These are phyloP conservation scores for Ceratocystis ficicola DNA, from an alignment of 2,329 filamentous ascomycete species.

Conservation along the genomic window DNA sequence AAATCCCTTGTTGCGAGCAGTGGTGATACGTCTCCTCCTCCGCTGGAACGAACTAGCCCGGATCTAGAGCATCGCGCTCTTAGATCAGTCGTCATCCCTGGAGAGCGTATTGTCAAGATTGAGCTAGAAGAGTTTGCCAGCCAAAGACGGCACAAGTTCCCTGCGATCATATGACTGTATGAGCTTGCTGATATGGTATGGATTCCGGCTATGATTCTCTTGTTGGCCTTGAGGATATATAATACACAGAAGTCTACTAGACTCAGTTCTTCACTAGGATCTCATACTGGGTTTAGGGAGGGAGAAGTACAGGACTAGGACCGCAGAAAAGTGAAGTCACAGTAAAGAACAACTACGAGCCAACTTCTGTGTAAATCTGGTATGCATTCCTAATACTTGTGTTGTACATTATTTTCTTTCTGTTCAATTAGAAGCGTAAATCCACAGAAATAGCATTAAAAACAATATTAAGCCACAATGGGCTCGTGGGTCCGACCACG, in stretches of 20 bases:
- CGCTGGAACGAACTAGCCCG: not conserved
- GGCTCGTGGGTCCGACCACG: slow-evolving; percentile 45
- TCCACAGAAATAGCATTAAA: not conserved
- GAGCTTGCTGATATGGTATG: not conserved
- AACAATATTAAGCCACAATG: slow-evolving; percentile 27
- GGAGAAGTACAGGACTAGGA: not conserved
- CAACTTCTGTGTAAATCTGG: too few relatives aligned
- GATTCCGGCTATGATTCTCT: not conserved
- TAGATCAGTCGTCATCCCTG: slow-evolving; percentile 80
- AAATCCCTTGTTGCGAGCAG: not conserved
- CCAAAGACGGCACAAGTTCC: slow-evolving; percentile 32
- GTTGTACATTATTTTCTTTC: too few relatives aligned
- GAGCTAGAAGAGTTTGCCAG: slow-evolving; percentile 68
- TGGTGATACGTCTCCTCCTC: not conserved
- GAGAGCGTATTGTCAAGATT: slow-evolving; percentile 72
- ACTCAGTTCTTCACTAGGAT: not conserved
- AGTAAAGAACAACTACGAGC: too few relatives aligned
- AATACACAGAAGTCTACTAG: not conserved
- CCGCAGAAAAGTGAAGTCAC: too few relatives aligned
- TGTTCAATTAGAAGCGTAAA: too few relatives aligned
- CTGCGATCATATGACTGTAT: slow-evolving; percentile 16
- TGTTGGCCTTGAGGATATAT: not conserved
- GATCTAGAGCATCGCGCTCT: slow-evolving; percentile 47
- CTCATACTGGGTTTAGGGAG: not conserved
- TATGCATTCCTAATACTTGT: too few relatives aligned